Percentiles rank a stretch among this genome's conserved stretches.
phyloP scores from a whole-genome alignment of 768 basidiomycete species.

The Leccinum truebloodii region DNA sequence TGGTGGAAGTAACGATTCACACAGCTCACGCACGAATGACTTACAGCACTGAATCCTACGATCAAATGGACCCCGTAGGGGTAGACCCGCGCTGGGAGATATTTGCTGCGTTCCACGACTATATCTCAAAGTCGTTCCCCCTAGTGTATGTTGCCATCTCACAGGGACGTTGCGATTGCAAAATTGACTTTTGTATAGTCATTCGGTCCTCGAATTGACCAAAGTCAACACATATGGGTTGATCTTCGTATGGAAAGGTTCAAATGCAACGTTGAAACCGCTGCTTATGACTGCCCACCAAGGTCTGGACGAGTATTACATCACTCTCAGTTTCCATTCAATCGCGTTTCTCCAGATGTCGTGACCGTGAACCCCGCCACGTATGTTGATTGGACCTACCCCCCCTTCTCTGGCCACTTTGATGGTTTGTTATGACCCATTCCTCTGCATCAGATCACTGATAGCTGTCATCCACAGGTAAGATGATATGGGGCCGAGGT shows the following conservation, averaged over 20 bases:
- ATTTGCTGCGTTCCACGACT: constrained; percentile 55
- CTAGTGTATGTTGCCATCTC: constrained; percentile 45
- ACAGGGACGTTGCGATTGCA: not conserved
- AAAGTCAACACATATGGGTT: constrained; percentile 65
- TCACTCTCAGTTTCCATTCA: not conserved
- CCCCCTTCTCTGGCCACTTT: constrained; percentile 63
- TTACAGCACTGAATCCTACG: constrained; percentile 51
- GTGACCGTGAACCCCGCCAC: constrained; percentile 65
- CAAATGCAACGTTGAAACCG: constrained; percentile 50
- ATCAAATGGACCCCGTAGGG: constrained; percentile 48
- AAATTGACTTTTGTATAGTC: constrained; percentile 34
- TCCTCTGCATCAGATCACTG: not conserved
- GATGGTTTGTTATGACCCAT: constrained; percentile 41
- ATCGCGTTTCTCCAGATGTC: constrained; percentile 46
- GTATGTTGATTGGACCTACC: constrained; percentile 55
- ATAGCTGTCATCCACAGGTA: constrained; percentile 23
- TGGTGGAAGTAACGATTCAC: not conserved
- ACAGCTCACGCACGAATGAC: constrained; percentile 8
- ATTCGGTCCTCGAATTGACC: constrained; percentile 49
- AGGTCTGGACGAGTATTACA: constrained; percentile 36
- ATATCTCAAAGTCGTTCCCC: constrained; percentile 59
- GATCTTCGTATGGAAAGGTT: constrained; percentile 59
- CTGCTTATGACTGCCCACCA: constrained; percentile 55
- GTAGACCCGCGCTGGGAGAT: constrained; percentile 55
- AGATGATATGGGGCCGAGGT: constrained; percentile 52